Evolutionary conservation across 2,329 filamentous ascomycete species (phyloP), one percentile per base, ranked within the genome.

Genomic region (Fusarium sp.): DNA sequence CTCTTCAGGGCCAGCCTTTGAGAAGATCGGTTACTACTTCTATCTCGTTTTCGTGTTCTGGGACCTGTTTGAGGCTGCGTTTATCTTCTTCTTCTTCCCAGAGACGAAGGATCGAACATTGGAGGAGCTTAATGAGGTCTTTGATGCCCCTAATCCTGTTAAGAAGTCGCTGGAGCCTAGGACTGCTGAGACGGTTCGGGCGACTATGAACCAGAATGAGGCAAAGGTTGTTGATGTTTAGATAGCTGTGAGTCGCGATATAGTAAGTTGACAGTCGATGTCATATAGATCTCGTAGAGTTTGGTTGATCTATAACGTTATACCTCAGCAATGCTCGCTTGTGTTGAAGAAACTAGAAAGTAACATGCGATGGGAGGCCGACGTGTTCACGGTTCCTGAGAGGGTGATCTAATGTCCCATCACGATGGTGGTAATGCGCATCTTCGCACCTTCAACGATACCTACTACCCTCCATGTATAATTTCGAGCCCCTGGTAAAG

Each of bases 31-130:
- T 1, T 84, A 83, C 70, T 84, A 83, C 63, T 84, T 85, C 59
- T 85, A 84, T 63, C 77, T 83, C 1, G 80, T 85, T 11, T 84
- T 85, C 62, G 78, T 85, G 2, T 82, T 82, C 55, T 85, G 83
- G 83, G 82, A 85, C n/a, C 59, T 84, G 21, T 59, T 84, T 14
- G 83, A 85, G 67, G 80, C 76, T 10, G 77, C 67, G 0, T 68
- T 84, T 21, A 84, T 85, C 37, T 89, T 86, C 72, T 85, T 88
- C 69, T 83, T 86, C 65, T 88, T 84, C 71, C 83, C 82, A 0
- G 83, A 85, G 69, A 85, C 84, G 10, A 85, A 84, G 63, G 82
- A 82, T 11, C 76, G 82, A 10, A 85, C 86, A 19, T 80, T 89
- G 31, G 87, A 89, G 77, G 86, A 89, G 73, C 73, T 89, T 0